Percentiles rank a stretch among this genome's conserved stretches.
Evolutionary conservation across 441 rosid genomes (phyloP).

Genomic region (Pelargonium citronellum): DNA sequence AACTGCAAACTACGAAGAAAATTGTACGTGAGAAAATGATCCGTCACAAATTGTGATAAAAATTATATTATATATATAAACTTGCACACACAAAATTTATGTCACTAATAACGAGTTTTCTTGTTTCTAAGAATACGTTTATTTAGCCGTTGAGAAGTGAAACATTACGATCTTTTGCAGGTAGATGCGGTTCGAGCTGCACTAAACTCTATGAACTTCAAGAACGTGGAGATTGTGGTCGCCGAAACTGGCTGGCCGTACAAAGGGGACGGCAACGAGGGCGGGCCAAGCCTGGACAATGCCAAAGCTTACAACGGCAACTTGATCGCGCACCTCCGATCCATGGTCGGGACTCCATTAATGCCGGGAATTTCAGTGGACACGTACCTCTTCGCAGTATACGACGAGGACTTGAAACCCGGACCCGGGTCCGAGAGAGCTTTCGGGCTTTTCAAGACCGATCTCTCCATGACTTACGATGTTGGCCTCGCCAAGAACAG

Average conservation of each 20-base stretch:
- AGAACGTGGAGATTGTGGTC: conserved; percentile 70
- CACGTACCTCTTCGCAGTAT: conserved; percentile 75
- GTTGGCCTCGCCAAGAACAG: conserved; percentile 51
- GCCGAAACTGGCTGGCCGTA: conserved; percentile 99
- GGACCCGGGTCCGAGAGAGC: conserved; percentile 66
- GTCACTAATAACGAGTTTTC: too few species aligned
- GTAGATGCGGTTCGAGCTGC: conserved; percentile 80
- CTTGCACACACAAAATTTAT: too few species aligned
- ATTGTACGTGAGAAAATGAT: too few species aligned
- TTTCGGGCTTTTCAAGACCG: conserved; percentile 73
- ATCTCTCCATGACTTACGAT: conserved; percentile 66
- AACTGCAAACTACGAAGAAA: too few species aligned
- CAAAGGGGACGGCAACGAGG: conserved; percentile 70
- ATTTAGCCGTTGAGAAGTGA: too few species aligned
- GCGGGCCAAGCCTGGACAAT: conserved; percentile 60
- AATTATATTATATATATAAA: too few species aligned
- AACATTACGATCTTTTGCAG: conserved; percentile 23
- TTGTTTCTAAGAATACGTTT: too few species aligned
- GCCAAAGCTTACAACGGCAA: conserved; percentile 82
- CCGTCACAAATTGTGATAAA: too few species aligned
- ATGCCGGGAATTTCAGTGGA: conserved; percentile 85
- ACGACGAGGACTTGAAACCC: conserved; percentile 82
- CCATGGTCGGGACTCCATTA: conserved; percentile 73
- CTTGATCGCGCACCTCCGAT: conserved; percentile 75
- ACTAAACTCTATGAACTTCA: conserved; percentile 48